These are phyloP conservation scores for Chaetomiaceae sp. DNA, from an alignment of 2,329 filamentous ascomycete species.

Conservation along the genomic window DNA sequence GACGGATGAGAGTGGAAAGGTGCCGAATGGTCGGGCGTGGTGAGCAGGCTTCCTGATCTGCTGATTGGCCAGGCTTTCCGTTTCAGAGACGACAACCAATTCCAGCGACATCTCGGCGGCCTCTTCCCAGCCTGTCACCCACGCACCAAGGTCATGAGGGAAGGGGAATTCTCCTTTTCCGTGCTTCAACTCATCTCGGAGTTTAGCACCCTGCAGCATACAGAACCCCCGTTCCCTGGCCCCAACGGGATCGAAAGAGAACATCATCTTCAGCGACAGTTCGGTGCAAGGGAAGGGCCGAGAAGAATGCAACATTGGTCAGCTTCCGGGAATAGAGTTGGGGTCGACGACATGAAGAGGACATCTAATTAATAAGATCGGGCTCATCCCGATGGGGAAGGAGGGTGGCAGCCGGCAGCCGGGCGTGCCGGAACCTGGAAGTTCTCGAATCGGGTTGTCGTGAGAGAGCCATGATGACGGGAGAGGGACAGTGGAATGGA, in stretches of 20 bases:
- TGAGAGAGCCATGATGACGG: too few relatives aligned
- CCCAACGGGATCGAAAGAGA: too few relatives aligned
- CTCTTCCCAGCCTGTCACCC: conserved; percentile 6
- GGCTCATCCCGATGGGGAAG: neutral
- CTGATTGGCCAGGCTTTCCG: conserved; percentile 13
- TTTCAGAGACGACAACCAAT: conserved; percentile 14
- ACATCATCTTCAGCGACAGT: conserved; percentile 1
- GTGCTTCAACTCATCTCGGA: conserved; percentile 4
- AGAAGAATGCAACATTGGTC: neutral
- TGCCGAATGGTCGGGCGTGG: conserved; percentile 5
- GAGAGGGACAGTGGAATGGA: too few relatives aligned
- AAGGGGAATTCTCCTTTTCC: neutral
- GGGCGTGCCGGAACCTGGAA: too few relatives aligned
- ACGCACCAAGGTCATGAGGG: neutral
- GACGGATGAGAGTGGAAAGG: conserved; percentile 12
- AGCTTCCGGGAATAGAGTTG: neutral
- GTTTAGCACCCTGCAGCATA: neutral
- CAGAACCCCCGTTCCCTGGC: too few relatives aligned
- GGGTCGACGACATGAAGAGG: neutral
- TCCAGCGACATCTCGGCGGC: conserved; percentile 1
- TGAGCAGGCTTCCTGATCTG: neutral
- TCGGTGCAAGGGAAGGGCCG: neutral
- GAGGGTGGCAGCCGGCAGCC: too few relatives aligned
- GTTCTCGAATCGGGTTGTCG: too few relatives aligned
- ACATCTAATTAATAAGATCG: neutral